phyloP scores from a whole-genome alignment of 495 filamentous ascomycete genomes.

The Neohortaea acidophila region DNA sequence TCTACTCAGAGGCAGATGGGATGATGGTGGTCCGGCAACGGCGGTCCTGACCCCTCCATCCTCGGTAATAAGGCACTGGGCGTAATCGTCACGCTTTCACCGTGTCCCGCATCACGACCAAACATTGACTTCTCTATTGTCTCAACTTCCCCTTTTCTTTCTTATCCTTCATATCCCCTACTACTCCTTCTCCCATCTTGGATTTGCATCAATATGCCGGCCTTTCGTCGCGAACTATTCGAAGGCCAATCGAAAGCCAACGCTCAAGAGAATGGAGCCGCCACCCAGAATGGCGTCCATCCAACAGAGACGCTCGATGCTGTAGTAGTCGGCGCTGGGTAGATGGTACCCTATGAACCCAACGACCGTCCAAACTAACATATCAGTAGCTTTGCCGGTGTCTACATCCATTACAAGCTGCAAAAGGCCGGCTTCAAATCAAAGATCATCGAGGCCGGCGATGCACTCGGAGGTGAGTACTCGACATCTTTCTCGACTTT shows the following conservation, averaged over 20 bases:
- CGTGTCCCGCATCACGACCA: too few species aligned
- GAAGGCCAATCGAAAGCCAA: neutral
- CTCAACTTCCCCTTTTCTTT: too few species aligned
- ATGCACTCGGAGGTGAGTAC: conserved; percentile 15
- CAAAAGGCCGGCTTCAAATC: conserved; percentile 21
- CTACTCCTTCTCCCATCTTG: too few species aligned
- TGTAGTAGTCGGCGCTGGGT: conserved; percentile 37
- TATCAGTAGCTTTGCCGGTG: conserved; percentile 6
- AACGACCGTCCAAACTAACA: conserved; percentile 3
- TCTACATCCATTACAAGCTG: conserved; percentile 14
- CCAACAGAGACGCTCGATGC: conserved; percentile 27
- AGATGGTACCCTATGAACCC: conserved; percentile 18
- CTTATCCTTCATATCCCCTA: too few species aligned
- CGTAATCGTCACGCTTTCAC: too few species aligned
- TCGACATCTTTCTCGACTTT: too few species aligned
- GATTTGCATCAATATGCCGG: conserved; percentile 1
- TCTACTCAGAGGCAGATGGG: too few species aligned
- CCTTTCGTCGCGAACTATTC: neutral
- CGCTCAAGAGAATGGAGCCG: neutral
- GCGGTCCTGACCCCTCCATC: too few species aligned
- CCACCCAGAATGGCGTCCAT: conserved; percentile 3
- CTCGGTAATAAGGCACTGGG: too few species aligned
- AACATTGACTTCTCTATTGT: too few species aligned
- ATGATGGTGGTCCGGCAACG: too few species aligned
- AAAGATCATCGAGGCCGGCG: conserved; percentile 22